Evolutionary conservation across 306 rosid species (phyloP).

Genomic region (Cucurbita ficifolia): DNA sequence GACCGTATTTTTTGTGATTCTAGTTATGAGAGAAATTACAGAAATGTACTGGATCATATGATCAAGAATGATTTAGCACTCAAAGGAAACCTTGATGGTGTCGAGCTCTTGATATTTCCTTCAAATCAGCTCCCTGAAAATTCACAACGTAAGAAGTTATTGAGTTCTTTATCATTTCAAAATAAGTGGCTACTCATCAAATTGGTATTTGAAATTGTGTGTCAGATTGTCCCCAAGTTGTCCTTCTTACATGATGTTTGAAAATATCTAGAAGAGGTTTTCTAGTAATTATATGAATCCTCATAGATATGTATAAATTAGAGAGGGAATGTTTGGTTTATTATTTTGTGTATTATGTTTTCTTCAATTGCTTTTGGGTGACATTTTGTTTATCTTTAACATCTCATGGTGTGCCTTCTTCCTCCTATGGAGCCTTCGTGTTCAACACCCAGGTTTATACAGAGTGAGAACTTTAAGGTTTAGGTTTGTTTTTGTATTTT

Average conservation of each 20-base stretch:
- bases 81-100: constrained; percentile 51
- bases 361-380: not conserved
- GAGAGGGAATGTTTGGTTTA: not conserved
- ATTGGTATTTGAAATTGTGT: constrained; percentile 11
- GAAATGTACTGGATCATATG: constrained; percentile 61
- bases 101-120: constrained; percentile 74
- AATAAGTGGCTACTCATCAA: not conserved
- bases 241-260: not conserved
- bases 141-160: constrained; percentile 63
- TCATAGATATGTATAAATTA: not conserved
- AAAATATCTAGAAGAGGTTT: not conserved
- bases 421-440: not conserved
- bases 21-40: constrained; percentile 65
- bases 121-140: constrained; percentile 82
- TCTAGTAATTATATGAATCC: not conserved
- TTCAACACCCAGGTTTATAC: not conserved
- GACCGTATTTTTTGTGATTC: constrained; percentile 14
- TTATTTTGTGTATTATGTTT: not conserved
- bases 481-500: not conserved
- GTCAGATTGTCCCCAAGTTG: not conserved
- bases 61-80: constrained; percentile 75
- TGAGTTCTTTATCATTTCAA: constrained; percentile 3
- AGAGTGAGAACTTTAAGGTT: not conserved
- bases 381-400: not conserved
- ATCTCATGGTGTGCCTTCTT: not conserved